Percentiles rank a stretch among this genome's conserved stretches.
Evolutionary conservation across 306 rosid genomes (phyloP).

Genomic region (Lagenaria siceraria): DNA sequence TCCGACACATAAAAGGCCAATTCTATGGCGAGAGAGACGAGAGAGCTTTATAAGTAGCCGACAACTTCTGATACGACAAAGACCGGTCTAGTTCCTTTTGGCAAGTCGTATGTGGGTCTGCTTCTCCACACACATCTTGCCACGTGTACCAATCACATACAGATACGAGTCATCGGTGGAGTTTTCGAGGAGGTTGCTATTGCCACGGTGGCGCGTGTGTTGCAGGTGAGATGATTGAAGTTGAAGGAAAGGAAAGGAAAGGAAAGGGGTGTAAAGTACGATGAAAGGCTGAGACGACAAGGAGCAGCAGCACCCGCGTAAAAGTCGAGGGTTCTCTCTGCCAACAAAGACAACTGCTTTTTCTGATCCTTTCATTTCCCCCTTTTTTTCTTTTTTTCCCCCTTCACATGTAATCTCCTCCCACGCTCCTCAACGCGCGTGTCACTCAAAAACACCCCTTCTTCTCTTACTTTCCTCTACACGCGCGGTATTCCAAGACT

Average conservation of each 20-base stretch:
- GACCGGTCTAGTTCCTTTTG: slow-evolving; percentile 91
- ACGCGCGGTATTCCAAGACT: background rate
- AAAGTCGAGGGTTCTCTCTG: slow-evolving; percentile 45
- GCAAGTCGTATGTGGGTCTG: slow-evolving; percentile 40
- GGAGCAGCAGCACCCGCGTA: slow-evolving; percentile 39
- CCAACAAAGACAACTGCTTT: slow-evolving; percentile 8
- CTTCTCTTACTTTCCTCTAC: background rate
- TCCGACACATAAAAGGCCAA: slow-evolving; percentile 9
- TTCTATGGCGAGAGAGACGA: background rate
- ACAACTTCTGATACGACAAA: slow-evolving; percentile 40
- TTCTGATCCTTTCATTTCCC: background rate
- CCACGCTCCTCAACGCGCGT: slow-evolving; percentile 1
- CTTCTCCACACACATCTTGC: background rate
- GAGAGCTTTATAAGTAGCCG: slow-evolving; percentile 10
- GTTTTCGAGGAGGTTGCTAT: background rate
- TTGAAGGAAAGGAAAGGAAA: background rate
- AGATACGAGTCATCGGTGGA: background rate
- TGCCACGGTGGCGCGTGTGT: slow-evolving; percentile 31
- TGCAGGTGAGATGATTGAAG: slow-evolving; percentile 13
- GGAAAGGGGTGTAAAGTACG: slow-evolving; percentile 54
- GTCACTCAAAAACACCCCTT: background rate
- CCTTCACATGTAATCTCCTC: background rate
- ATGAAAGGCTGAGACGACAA: slow-evolving; percentile 45
- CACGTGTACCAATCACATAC: slow-evolving; percentile 18
- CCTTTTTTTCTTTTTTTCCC: background rate